Evolutionary conservation across 176 grass and related monocot genomes (phyloP), one percentile per base, ranked within the genome.

Genomic region (Raddia guianensis): DNA sequence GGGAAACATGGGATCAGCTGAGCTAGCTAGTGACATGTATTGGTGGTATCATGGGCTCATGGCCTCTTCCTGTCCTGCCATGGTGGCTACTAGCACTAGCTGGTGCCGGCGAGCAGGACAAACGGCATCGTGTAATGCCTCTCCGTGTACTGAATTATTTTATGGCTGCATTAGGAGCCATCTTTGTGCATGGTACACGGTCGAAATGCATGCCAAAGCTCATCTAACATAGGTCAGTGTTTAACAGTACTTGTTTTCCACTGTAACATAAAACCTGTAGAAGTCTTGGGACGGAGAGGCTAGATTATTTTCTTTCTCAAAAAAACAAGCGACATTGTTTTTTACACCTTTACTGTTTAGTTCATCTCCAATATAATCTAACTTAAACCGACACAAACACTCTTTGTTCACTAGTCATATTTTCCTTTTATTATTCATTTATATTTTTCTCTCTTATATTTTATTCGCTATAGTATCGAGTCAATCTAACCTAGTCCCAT

Each of bases 1-100:
- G 72, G 44, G 81, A 77, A 82, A 86, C 87, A 86, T 89, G 82
- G 71, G 69, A 35, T 73, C 27, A 27, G 27, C 27, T 27, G 27
- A 27, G 27, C 27, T 79, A 73, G 57, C 7, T 44, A 16, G 51
- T 34, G 14, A 63, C 77, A 80, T 85, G 82, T 16, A 5, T 57
- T 19, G 4, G 19, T 71, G 27, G 37, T 40, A 40, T 40, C 37
- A 40, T 40, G 37, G 37, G 37, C 37, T 21, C 69, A 18, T 74
- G 68, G 46, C 68, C 9, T 44, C 19, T 18, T 55, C 65, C 37
- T 32, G 44, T 14, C 20, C n/a, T 68, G 56, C 52, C 53, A 37
- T 54, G 50, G 57, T 5, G 57, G 12, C 9, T 13, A 5, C 57
- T 3, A 5, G 11, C 14, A 2, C 11, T 76, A 40, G 3, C 49